phyloP scores from a whole-genome alignment of 441 rosid species.

The Adansonia rubrostipa region DNA sequence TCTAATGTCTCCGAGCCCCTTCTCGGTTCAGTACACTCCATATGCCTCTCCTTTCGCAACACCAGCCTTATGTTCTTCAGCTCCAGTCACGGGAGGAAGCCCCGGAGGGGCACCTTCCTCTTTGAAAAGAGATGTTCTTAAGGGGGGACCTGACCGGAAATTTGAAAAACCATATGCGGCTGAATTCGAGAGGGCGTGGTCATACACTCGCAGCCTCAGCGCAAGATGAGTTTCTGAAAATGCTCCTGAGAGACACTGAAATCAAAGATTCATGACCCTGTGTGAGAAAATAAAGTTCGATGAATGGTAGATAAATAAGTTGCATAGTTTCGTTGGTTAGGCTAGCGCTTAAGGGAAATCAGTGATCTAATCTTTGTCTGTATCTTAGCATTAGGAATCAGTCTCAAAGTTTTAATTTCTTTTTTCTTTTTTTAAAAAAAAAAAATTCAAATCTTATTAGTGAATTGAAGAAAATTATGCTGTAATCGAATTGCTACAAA shows the following conservation, averaged over 20 bases:
- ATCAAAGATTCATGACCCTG: background rate
- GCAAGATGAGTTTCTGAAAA: background rate
- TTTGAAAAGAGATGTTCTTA: background rate
- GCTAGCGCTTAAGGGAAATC: conserved; percentile 18
- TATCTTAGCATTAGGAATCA: conserved; percentile 40
- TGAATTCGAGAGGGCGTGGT: background rate
- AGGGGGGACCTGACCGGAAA: background rate
- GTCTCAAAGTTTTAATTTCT: background rate
- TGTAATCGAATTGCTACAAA: background rate
- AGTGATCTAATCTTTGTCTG: conserved; percentile 37
- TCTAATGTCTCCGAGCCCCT: background rate
- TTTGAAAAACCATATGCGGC: background rate
- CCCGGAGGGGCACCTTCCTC: background rate
- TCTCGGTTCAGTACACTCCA: background rate
- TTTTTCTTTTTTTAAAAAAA: background rate
- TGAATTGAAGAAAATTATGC: conserved; percentile 14
- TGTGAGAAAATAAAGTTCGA: background rate
- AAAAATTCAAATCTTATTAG: background rate
- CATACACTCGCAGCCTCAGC: background rate
- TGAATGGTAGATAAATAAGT: conserved; percentile 8
- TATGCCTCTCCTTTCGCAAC: background rate
- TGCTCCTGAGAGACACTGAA: conserved; percentile 3
- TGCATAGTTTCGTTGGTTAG: conserved; percentile 23
- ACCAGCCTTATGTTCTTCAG: background rate
- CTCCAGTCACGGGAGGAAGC: background rate